Percentiles rank a stretch among this genome's conserved stretches.
Conservation (phyloP, 768 basidiomycete species). For the Hemileccinum impolitum region DNA sequence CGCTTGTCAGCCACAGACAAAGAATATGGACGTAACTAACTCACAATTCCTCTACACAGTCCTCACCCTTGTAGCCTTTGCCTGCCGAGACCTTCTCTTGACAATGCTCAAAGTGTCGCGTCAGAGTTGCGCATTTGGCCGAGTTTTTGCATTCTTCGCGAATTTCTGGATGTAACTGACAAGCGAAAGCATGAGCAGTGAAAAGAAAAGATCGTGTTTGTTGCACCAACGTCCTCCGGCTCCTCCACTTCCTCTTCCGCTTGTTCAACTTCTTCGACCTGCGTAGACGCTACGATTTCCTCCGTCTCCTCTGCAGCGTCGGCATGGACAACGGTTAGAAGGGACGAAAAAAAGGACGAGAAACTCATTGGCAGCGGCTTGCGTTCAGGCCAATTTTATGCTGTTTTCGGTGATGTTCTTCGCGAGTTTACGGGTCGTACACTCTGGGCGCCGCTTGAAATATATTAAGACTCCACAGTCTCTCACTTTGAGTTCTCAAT, state of each 20-base stretch:
- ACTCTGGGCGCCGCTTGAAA: conserved; percentile 21
- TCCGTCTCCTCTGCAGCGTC: conserved; percentile 36
- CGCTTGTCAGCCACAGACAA: conserved; percentile 1
- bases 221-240: conserved; percentile 74
- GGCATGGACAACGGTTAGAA: conserved; percentile 39
- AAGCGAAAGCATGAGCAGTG: neutral
- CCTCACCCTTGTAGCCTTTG: conserved; percentile 84
- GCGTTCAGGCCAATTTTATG: conserved; percentile 9
- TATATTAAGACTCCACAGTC: neutral
- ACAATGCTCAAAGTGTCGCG: conserved; percentile 88
- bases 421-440: conserved; percentile 27
- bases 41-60: conserved; percentile 89
- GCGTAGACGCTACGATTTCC: conserved; percentile 31
- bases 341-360: conserved; percentile 44
- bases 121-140: conserved; percentile 60
- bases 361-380: conserved; percentile 35
- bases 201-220: neutral
- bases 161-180: conserved; percentile 63
- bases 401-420: conserved; percentile 4
- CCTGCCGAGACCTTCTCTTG: conserved; percentile 83
- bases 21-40: conserved; percentile 27
- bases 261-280: conserved; percentile 40
- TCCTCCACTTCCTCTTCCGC: conserved; percentile 55
- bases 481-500: too few species aligned
- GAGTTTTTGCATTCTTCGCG: conserved; percentile 73